phyloP scores from a whole-genome alignment of 2,329 filamentous ascomycete species.

The Magnaporthiopsis incrustans region DNA sequence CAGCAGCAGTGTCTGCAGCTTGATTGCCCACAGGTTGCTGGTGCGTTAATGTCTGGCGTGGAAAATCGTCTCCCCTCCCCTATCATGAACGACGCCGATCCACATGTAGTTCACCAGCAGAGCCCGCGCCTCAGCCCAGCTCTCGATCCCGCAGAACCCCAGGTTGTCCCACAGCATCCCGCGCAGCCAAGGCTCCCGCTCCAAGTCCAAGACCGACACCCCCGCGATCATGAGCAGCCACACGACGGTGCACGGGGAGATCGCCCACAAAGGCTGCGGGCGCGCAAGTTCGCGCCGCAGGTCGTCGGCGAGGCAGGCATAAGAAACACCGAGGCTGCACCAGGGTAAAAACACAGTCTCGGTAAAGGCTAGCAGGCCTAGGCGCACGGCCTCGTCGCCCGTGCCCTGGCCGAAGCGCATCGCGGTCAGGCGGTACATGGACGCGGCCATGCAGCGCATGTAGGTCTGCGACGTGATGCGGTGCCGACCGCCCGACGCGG shows the following conservation, averaged over 20 bases:
- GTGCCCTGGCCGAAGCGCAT: constrained; percentile 21
- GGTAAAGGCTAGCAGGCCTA: constrained; percentile 29
- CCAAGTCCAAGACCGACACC: neutral
- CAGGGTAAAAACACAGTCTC: constrained; percentile 30
- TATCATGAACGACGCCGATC: neutral
- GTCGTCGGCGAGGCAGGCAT: neutral
- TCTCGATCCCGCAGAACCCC: neutral
- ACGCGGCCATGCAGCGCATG: constrained; percentile 25
- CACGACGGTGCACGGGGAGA: neutral
- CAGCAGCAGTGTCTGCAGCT: too few relatives aligned
- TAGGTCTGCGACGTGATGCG: constrained; percentile 15
- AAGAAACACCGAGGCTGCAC: constrained; percentile 5
- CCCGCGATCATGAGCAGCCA: neutral
- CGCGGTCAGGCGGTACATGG: constrained; percentile 31
- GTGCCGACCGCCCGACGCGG: constrained; percentile 8
- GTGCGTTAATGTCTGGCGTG: too few relatives aligned
- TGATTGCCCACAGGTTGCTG: too few relatives aligned
- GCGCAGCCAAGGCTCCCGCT: neutral
- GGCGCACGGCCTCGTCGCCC: constrained; percentile 26
- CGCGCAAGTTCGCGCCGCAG: constrained; percentile 8
- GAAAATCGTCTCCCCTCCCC: neutral
- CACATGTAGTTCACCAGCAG: neutral
- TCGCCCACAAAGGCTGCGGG: neutral
- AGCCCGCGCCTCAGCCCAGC: neutral
- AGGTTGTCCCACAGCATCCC: neutral